phyloP scores from a whole-genome alignment of 805 yeast species.

The Teunomyces barrocoloradensis region DNA sequence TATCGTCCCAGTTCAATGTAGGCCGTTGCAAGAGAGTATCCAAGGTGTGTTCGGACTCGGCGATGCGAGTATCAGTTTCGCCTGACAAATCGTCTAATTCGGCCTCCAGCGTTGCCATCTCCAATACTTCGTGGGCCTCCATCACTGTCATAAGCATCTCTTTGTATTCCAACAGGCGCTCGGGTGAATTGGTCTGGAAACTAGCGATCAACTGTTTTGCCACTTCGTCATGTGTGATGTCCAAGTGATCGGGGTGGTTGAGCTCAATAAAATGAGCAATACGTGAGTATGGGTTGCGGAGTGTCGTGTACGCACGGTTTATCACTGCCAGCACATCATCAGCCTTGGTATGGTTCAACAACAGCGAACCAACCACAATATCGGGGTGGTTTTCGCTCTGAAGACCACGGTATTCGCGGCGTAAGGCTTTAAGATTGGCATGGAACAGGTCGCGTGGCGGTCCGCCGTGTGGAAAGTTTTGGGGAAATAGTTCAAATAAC shows the following conservation, averaged over 20 bases:
- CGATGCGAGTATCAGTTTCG: conserved; percentile 59
- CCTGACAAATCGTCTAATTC: conserved; percentile 53
- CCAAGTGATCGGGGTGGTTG: conserved; percentile 40
- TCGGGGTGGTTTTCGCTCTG: conserved; percentile 88
- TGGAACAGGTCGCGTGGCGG: conserved; percentile 62
- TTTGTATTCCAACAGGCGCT: conserved; percentile 41
- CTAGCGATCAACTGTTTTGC: conserved; percentile 42
- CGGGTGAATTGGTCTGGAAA: conserved; percentile 33
- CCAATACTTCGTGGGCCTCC: conserved; percentile 82
- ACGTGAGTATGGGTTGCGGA: conserved; percentile 68
- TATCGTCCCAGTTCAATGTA: conserved; percentile 47
- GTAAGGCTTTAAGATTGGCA: conserved; percentile 52
- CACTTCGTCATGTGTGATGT: conserved; percentile 58
- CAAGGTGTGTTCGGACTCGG: conserved; percentile 43
- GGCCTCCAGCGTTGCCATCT: conserved; percentile 55
- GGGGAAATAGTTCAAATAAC: conserved; percentile 70
- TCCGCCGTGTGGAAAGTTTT: conserved; percentile 62
- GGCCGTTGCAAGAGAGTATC: conserved; percentile 43
- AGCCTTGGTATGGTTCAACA: conserved; percentile 35
- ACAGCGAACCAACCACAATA: conserved; percentile 23
- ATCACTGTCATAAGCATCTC: conserved; percentile 69
- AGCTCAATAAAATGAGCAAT: conserved; percentile 35
- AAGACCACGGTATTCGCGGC: conserved; percentile 70
- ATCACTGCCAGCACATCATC: conserved; percentile 31
- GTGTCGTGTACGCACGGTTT: conserved; percentile 73